Conservation (phyloP, 2,329 filamentous ascomycete genomes). For the Pseudogymnoascus sp. region DNA sequence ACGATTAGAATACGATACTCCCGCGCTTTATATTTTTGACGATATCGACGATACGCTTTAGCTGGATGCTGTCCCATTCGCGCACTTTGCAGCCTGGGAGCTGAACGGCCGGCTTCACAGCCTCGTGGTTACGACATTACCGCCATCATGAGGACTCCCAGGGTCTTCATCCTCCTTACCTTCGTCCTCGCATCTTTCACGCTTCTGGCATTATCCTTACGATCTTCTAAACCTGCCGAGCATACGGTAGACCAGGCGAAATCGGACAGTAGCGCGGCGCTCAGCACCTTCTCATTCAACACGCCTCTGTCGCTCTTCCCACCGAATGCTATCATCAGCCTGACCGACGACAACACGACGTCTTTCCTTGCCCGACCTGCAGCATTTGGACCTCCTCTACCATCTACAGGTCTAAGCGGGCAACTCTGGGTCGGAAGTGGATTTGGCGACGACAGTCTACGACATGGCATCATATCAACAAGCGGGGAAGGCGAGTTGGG, state of each 20-base stretch:
- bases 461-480: conserved; percentile 15
- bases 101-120: conserved; percentile 21
- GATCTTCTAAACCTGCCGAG: conserved; percentile 19
- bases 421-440: conserved; percentile 90
- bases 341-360: conserved; percentile 96
- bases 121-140: conserved; percentile 15
- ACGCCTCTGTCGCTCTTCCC: conserved; percentile 84
- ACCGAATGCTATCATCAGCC: conserved; percentile 87
- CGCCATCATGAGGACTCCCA: conserved; percentile 29
- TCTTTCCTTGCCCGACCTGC: conserved; percentile 91
- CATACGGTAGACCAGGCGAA: conserved; percentile 13
- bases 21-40: background rate
- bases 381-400: conserved; percentile 79
- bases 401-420: conserved; percentile 70
- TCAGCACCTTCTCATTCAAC: conserved; percentile 61
- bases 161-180: conserved; percentile 26
- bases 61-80: conserved; percentile 13
- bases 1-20: conserved; percentile 7
- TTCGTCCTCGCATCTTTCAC: conserved; percentile 27
- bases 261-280: conserved; percentile 36
- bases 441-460: conserved; percentile 66
- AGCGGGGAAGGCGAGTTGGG: conserved; percentile 77
- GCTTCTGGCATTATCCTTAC: conserved; percentile 26
- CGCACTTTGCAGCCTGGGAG: conserved; percentile 18
- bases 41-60: background rate